Evolutionary conservation across 768 basidiomycete species (phyloP).

Genomic region (Thelephora ganbajun): DNA sequence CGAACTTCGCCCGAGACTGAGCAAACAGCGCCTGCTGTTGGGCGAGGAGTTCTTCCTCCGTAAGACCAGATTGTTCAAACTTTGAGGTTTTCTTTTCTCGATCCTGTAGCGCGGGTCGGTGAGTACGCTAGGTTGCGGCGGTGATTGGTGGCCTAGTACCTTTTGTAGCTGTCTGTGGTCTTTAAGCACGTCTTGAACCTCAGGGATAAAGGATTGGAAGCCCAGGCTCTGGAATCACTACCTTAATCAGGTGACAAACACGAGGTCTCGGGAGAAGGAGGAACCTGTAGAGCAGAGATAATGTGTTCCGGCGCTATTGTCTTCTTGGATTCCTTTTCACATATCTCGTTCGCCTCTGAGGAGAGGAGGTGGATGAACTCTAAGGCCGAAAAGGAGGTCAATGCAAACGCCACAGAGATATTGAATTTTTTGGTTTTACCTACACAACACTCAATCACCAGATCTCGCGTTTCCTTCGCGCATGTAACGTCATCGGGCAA

Average conservation of each 20-base stretch:
- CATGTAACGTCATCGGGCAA: conserved; percentile 80
- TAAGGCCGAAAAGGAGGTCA: conserved; percentile 17
- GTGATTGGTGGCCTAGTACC: conserved; percentile 25
- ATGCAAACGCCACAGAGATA: neutral
- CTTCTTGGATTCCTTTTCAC: conserved; percentile 96
- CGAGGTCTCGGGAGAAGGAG: conserved; percentile 8
- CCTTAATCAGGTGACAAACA: neutral
- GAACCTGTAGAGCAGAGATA: conserved; percentile 76
- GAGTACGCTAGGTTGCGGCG: conserved; percentile 1
- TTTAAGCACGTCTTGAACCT: conserved; percentile 86
- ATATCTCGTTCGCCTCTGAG: conserved; percentile 94
- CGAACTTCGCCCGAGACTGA: conserved; percentile 72
- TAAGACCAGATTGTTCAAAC: conserved; percentile 76
- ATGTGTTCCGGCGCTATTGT: conserved; percentile 98
- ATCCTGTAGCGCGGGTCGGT: conserved; percentile 33
- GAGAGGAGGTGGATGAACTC: conserved; percentile 98
- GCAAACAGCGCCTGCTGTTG: conserved; percentile 90
- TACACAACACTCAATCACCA: conserved; percentile 98
- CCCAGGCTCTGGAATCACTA: conserved; percentile 55
- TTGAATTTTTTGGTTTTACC: conserved; percentile 46
- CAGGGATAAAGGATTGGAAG: conserved; percentile 80
- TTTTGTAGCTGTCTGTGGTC: conserved; percentile 96
- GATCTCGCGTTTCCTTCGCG: conserved; percentile 91
- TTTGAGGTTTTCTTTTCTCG: conserved; percentile 89
- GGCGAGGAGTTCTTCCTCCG: conserved; percentile 77